These are phyloP conservation scores for Jaltomata sinuosa DNA, from an alignment of 257 asterid species.

Conservation along the genomic window DNA sequence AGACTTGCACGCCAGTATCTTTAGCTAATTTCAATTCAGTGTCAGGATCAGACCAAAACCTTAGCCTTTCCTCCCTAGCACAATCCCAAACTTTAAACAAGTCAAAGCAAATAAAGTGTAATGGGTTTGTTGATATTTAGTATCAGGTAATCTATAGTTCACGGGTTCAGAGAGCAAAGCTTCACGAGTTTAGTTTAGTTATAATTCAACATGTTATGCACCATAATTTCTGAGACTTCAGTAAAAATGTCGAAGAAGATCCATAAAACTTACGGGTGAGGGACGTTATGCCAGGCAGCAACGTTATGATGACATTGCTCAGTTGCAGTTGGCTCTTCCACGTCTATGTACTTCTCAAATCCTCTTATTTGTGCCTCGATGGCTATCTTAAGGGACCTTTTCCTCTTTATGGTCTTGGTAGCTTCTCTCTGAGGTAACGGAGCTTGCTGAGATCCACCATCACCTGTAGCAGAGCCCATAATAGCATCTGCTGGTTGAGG, in stretches of 20 bases:
- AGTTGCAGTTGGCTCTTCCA: conserved; percentile 39
- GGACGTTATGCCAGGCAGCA: conserved; percentile 97
- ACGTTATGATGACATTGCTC: conserved; percentile 77
- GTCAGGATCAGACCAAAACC: conserved; percentile 99
- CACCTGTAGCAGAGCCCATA: conserved; percentile 48
- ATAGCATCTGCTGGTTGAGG: conserved; percentile 54
- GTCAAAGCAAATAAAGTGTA: not conserved
- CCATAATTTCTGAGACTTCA: not conserved
- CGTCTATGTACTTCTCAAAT: conserved; percentile 56
- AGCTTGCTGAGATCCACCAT: conserved; percentile 73
- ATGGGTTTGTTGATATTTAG: not conserved
- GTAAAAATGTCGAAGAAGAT: not conserved
- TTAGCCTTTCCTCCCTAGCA: conserved; percentile 88
- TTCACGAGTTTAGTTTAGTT: not conserved
- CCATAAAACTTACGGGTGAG: conserved; percentile 67
- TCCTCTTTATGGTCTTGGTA: conserved; percentile 45
- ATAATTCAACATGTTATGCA: not conserved
- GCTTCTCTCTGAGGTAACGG: conserved; percentile 27
- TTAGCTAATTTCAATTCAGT: conserved; percentile 82
- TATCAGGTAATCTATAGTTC: not conserved
- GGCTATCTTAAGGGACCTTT: conserved; percentile 56
- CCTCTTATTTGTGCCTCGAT: conserved; percentile 95
- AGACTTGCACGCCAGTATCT: conserved; percentile 81
- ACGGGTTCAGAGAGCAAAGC: not conserved
- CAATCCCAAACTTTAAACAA: not conserved